phyloP scores from a whole-genome alignment of 2,329 filamentous ascomycete genomes.

The Hymenoscyphus repandus region DNA sequence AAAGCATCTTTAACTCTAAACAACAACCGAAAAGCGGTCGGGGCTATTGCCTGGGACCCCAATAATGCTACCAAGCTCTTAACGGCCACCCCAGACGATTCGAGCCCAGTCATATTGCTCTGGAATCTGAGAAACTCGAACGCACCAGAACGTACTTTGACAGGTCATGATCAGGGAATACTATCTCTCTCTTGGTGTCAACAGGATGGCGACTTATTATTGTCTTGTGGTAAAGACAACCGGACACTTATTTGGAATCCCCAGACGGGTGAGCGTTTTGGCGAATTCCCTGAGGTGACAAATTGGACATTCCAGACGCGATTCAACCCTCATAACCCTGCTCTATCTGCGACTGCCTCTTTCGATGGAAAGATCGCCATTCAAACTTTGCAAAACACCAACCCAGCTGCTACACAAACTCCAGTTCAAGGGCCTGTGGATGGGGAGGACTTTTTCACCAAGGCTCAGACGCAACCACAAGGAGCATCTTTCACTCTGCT shows the following conservation, averaged over 20 bases:
- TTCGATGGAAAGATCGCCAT: constrained; percentile 96
- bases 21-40: constrained; percentile 88
- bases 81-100: constrained; percentile 86
- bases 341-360: constrained; percentile 86
- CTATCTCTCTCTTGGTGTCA: constrained; percentile 92
- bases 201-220: constrained; percentile 80
- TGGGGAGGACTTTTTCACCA: constrained; percentile 94
- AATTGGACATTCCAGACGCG: constrained; percentile 98
- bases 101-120: constrained; percentile 78
- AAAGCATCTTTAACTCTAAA: constrained; percentile 95
- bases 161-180: constrained; percentile 91
- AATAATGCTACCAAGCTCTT: constrained; percentile 91
- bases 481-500: constrained; percentile 80
- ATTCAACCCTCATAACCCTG: constrained; percentile 91
- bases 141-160: constrained; percentile 80
- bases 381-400: constrained; percentile 92
- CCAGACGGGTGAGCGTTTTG: constrained; percentile 78
- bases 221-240: constrained; percentile 97
- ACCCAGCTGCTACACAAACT: constrained; percentile 64
- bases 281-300: constrained; percentile 95
- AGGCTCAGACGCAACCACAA: constrained; percentile 87
- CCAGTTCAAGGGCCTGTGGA: constrained; percentile 67
- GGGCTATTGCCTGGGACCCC: constrained; percentile 95
- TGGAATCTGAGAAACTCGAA: constrained; percentile 98
- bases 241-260: constrained; percentile 95